phyloP scores from a whole-genome alignment of 2,329 filamentous ascomycete genomes.

The Penicillium sclerotiorum region DNA sequence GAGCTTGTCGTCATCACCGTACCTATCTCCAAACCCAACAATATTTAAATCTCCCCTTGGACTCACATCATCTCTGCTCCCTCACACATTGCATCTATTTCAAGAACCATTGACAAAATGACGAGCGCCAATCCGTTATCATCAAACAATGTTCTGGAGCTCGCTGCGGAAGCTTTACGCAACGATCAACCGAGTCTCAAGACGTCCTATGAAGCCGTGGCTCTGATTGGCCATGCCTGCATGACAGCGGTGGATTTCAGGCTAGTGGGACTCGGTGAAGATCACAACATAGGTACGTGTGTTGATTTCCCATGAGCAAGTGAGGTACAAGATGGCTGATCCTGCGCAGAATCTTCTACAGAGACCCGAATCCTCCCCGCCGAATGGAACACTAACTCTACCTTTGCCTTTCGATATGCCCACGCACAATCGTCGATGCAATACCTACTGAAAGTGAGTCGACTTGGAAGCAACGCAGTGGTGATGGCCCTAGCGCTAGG shows the following conservation, averaged over 20 bases:
- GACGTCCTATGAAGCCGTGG: conserved; percentile 74
- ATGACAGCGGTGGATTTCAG: conserved; percentile 80
- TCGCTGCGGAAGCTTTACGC: conserved; percentile 36
- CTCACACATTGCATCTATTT: neutral
- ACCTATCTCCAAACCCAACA: neutral
- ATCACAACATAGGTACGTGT: conserved; percentile 66
- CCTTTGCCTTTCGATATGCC: conserved; percentile 80
- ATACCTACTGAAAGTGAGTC: conserved; percentile 78
- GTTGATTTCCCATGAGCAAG: neutral
- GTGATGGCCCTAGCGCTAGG: conserved; percentile 77
- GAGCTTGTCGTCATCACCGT: conserved; percentile 1
- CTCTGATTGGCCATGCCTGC: conserved; percentile 80
- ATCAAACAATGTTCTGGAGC: conserved; percentile 33
- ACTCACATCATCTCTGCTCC: neutral
- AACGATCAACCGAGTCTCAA: conserved; percentile 36
- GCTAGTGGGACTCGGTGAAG: conserved; percentile 81
- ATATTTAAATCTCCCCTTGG: neutral
- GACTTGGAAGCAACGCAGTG: conserved; percentile 81
- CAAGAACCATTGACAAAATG: conserved; percentile 8
- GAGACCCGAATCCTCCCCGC: conserved; percentile 59
- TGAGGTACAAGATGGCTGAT: neutral
- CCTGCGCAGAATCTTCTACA: conserved; percentile 29
- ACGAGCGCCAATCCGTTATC: conserved; percentile 26
- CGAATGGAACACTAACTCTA: conserved; percentile 77
- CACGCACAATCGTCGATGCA: conserved; percentile 84